These are phyloP conservation scores for Eucalyptus pauciflora DNA, from an alignment of 345 rosid species.

Conservation along the genomic window DNA sequence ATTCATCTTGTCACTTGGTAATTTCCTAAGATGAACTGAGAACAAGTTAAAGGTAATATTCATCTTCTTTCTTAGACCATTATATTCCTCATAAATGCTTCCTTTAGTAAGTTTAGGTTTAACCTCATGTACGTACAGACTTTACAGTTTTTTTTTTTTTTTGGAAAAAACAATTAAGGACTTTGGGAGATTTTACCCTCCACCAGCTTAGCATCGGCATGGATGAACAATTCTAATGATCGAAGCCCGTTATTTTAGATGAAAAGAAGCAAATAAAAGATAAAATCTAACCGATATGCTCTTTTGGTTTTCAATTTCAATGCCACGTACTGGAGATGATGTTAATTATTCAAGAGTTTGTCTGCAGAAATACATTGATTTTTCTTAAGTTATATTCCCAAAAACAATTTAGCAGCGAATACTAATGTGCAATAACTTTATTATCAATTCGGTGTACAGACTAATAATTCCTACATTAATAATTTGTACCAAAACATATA, in stretches of 20 bases:
- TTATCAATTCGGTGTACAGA: rapidly evolving
- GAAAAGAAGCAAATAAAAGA: background rate
- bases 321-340: background rate
- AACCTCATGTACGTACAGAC: background rate
- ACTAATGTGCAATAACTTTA: background rate
- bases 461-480: background rate
- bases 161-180: background rate
- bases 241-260: background rate
- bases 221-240: background rate
- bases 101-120: background rate
- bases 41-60: background rate
- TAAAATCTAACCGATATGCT: background rate
- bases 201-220: background rate
- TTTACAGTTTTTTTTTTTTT: background rate
- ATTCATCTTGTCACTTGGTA: background rate
- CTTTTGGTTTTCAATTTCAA: background rate
- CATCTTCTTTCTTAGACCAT: background rate
- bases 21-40: background rate
- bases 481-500: background rate
- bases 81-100: background rate
- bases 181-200: background rate
- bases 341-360: background rate
- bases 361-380: background rate
- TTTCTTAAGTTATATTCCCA: background rate
- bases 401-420: background rate